Conservation (phyloP, 1,139 yeast genomes). For the Starmera stellimalicola region DNA sequence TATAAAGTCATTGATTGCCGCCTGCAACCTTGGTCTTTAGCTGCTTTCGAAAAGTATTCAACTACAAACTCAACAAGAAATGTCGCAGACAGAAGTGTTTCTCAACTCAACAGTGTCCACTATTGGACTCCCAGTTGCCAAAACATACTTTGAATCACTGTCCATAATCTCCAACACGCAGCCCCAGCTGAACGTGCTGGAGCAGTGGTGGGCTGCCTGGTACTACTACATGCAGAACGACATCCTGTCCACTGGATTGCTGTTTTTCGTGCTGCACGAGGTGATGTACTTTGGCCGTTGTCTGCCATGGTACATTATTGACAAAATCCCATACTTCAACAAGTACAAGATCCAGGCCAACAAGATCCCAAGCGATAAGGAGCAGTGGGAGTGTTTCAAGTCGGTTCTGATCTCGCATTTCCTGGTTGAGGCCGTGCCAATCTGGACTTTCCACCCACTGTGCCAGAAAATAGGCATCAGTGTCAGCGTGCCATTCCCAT, state of each 20-base stretch:
- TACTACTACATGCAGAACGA: slow-evolving; percentile 69
- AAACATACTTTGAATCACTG: slow-evolving; percentile 2
- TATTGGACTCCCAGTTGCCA: slow-evolving; percentile 1
- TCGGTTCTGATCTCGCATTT: slow-evolving; percentile 78
- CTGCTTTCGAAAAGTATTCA: neutral
- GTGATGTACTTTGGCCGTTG: slow-evolving; percentile 76
- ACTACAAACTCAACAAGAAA: neutral
- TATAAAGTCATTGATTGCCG: too few relatives aligned
- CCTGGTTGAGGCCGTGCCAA: slow-evolving; percentile 87
- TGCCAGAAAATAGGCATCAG: slow-evolving; percentile 70
- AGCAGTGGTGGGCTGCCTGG: slow-evolving; percentile 71
- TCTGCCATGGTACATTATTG: slow-evolving; percentile 77
- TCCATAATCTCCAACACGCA: slow-evolving; percentile 10
- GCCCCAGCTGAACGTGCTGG: slow-evolving; percentile 37
- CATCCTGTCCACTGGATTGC: slow-evolving; percentile 71
- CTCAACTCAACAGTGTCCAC: neutral
- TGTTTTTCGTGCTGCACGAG: slow-evolving; percentile 70
- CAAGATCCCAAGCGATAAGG: slow-evolving; percentile 65
- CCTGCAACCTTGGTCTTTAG: too few relatives aligned
- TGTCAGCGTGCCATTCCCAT: slow-evolving; percentile 78
- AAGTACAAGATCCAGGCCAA: slow-evolving; percentile 76
- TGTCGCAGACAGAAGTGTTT: slow-evolving; percentile 1
- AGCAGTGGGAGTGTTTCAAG: slow-evolving; percentile 88
- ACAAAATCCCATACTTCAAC: slow-evolving; percentile 64
- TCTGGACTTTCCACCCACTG: slow-evolving; percentile 91